Evolutionary conservation across 2,329 filamentous ascomycete genomes (phyloP).

Genomic region (Metarhizium guizhouense): DNA sequence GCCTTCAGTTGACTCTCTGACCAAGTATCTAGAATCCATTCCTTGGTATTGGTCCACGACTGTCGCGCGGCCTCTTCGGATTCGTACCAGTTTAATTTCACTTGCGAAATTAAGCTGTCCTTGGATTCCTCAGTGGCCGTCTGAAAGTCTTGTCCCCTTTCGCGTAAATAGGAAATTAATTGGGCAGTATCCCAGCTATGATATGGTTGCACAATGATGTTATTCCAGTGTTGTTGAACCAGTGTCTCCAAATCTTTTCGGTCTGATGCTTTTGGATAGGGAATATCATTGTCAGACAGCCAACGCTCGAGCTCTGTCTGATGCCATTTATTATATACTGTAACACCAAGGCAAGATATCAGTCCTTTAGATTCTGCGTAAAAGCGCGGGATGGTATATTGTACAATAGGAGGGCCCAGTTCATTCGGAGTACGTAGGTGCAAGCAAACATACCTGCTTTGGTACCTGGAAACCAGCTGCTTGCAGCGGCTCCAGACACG

Average conservation of each 20-base stretch:
- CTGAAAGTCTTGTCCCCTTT: constrained; percentile 63
- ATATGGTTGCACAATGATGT: constrained; percentile 66
- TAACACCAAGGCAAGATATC: neutral
- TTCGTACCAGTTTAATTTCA: constrained; percentile 69
- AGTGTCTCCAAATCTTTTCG: constrained; percentile 89
- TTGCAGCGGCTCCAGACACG: constrained; percentile 60
- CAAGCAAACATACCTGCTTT: constrained; percentile 61
- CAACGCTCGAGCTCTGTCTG: constrained; percentile 95
- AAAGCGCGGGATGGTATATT: neutral
- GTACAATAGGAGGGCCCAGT: neutral
- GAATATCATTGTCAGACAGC: constrained; percentile 86
- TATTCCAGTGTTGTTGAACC: constrained; percentile 85
- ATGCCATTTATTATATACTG: constrained; percentile 98
- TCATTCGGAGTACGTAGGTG: neutral
- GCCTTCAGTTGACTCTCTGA: constrained; percentile 87
- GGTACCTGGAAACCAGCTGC: constrained; percentile 67
- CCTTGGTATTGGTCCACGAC: constrained; percentile 63
- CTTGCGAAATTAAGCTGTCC: constrained; percentile 58
- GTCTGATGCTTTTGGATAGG: constrained; percentile 82
- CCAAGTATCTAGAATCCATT: constrained; percentile 96
- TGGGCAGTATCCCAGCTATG: constrained; percentile 65
- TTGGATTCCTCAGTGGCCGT: constrained; percentile 58
- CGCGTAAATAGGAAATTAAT: constrained; percentile 57
- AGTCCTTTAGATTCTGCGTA: neutral
- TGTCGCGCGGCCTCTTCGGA: constrained; percentile 67